Percentiles rank a stretch among this genome's conserved stretches.
Conservation (phyloP, 352 stramenopile species). For the Globisporangium nodosum region DNA sequence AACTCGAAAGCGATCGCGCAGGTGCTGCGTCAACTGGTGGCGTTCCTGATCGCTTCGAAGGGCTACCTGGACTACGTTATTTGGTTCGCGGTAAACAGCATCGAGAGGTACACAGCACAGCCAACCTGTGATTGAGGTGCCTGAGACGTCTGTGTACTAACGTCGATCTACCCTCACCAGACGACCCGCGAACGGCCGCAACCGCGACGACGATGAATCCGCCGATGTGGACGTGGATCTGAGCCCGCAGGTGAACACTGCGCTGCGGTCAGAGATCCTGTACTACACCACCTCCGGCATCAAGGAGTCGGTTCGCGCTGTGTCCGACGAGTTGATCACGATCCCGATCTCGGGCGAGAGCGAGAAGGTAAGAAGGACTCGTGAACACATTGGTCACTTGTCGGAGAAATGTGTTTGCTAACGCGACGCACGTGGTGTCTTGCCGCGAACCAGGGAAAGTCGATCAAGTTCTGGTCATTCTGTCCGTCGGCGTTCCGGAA, state of each 20-base stretch:
- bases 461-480: slow-evolving; percentile 87
- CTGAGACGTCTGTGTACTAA: too few species aligned
- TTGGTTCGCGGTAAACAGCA: slow-evolving; percentile 89
- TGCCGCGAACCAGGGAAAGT: slow-evolving; percentile 34
- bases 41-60: slow-evolving; percentile 79
- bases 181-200: slow-evolving; percentile 29
- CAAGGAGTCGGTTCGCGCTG: slow-evolving; percentile 75
- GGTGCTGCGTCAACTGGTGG: slow-evolving; percentile 76
- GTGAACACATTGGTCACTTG: background rate
- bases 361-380: slow-evolving; percentile 34
- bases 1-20: slow-evolving; percentile 58
- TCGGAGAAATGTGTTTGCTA: background rate
- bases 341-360: slow-evolving; percentile 78
- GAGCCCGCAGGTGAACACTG: slow-evolving; percentile 86
- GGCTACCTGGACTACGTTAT: slow-evolving; percentile 87
- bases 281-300: slow-evolving; percentile 90
- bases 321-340: slow-evolving; percentile 66
- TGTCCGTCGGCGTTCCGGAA: slow-evolving; percentile 80
- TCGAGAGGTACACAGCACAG: slow-evolving; percentile 39
- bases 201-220: slow-evolving; percentile 47
- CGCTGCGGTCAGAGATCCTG: slow-evolving; percentile 82
- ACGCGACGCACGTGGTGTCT: background rate
- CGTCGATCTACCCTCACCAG: slow-evolving; percentile 4
- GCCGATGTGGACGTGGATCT: slow-evolving; percentile 82
- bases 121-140: too few species aligned